phyloP scores from a whole-genome alignment of 768 basidiomycete species.

The Rhodotorula toruloides region DNA sequence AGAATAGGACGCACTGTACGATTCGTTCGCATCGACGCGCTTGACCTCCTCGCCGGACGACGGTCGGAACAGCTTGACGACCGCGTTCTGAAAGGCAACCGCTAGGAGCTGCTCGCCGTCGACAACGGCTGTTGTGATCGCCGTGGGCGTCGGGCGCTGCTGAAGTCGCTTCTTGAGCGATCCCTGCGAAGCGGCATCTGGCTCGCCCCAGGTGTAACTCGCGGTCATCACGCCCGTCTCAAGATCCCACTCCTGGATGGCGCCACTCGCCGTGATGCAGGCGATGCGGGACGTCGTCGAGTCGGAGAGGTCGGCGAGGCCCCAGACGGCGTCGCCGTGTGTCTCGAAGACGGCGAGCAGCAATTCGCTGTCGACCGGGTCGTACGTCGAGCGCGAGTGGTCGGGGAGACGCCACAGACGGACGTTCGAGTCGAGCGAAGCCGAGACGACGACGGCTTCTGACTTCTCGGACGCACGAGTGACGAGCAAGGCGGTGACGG shows the following conservation, averaged over 20 bases:
- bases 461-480: slow-evolving; percentile 53
- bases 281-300: slow-evolving; percentile 65
- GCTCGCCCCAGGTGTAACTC: slow-evolving; percentile 72
- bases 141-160: slow-evolving; percentile 59
- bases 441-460: slow-evolving; percentile 75
- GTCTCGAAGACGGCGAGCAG: slow-evolving; percentile 76
- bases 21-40: slow-evolving; percentile 56
- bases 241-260: slow-evolving; percentile 74
- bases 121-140: slow-evolving; percentile 77
- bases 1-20: slow-evolving; percentile 41
- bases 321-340: slow-evolving; percentile 96
- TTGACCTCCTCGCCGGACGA: slow-evolving; percentile 69
- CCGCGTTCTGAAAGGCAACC: slow-evolving; percentile 81
- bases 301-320: slow-evolving; percentile 64
- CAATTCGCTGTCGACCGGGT: slow-evolving; percentile 75
- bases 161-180: slow-evolving; percentile 3
- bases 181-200: slow-evolving; percentile 43
- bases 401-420: slow-evolving; percentile 80
- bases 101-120: slow-evolving; percentile 55
- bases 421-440: slow-evolving; percentile 87
- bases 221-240: slow-evolving; percentile 55
- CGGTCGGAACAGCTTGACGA: slow-evolving; percentile 87
- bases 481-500: slow-evolving; percentile 62
- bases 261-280: slow-evolving; percentile 83
- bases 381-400: slow-evolving; percentile 77